Evolutionary conservation across 2,329 filamentous ascomycete genomes (phyloP).

Genomic region (Colletotrichum simmondsii): DNA sequence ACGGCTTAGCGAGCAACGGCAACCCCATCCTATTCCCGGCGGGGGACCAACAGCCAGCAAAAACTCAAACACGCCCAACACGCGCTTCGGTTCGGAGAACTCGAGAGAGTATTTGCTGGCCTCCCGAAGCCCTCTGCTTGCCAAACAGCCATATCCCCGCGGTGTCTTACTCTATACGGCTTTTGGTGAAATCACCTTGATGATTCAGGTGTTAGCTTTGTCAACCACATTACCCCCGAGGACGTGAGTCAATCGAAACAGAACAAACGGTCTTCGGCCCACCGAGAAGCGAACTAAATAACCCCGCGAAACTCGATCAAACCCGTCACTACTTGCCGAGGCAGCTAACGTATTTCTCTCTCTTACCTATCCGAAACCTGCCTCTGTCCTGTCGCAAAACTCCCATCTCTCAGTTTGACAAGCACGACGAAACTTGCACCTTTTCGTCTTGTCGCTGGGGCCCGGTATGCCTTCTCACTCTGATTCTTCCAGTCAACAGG

Average conservation of each 20-base stretch:
- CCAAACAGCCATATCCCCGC: background rate
- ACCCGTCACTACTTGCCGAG: background rate
- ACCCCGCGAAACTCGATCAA: background rate
- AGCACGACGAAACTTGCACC: background rate
- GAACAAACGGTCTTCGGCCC: background rate
- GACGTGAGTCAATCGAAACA: background rate
- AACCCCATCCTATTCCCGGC: background rate
- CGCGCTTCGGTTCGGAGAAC: background rate
- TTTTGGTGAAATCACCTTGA: background rate
- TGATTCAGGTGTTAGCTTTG: background rate
- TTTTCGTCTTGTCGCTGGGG: background rate
- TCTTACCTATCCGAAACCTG: background rate
- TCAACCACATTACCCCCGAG: background rate
- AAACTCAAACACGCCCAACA: background rate
- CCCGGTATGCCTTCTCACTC: conserved; percentile 31
- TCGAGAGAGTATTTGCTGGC: background rate
- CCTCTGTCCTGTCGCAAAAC: background rate
- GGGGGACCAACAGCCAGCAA: background rate
- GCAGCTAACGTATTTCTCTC: background rate
- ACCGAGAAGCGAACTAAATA: background rate
- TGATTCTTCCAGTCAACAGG: background rate
- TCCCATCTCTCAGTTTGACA: background rate
- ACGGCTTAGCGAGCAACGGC: background rate
- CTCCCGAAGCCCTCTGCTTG: too few relatives aligned
- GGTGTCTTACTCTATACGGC: background rate